phyloP scores from a whole-genome alignment of 2,329 filamentous ascomycete genomes.

The Penicillium thymicola region DNA sequence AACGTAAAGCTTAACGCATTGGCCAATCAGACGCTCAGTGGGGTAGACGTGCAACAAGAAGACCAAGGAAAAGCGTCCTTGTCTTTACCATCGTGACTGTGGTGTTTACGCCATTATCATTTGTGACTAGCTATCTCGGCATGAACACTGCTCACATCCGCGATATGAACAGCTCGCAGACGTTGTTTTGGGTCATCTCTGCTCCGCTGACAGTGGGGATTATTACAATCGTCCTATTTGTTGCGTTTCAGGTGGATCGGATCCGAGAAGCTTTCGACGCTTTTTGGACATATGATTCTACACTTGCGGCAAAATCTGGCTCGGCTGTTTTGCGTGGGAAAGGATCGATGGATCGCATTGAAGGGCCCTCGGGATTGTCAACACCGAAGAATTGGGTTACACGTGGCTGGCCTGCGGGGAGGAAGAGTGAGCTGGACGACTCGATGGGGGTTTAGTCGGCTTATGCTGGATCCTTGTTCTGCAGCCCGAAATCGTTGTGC shows the following conservation, averaged over 20 bases:
- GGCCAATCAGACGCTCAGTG: not conserved
- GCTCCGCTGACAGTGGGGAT: not conserved
- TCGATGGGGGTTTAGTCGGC: not conserved
- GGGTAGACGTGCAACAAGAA: not conserved
- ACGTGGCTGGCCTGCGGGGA: not conserved
- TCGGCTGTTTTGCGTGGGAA: not conserved
- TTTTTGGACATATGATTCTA: not conserved
- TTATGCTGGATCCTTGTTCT: not conserved
- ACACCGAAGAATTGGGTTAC: not conserved
- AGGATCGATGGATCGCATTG: not conserved
- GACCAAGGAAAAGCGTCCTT: slow-evolving; percentile 27
- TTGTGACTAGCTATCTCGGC: too few relatives aligned
- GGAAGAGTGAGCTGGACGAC: not conserved
- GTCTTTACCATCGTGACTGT: slow-evolving; percentile 33
- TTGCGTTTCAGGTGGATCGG: not conserved
- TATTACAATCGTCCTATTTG: not conserved
- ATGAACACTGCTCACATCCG: slow-evolving; percentile 30
- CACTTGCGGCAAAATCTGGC: not conserved
- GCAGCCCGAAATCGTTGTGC: not conserved
- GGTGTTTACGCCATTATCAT: slow-evolving; percentile 26
- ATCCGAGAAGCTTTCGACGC: not conserved
- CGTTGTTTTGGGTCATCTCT: slow-evolving; percentile 24
- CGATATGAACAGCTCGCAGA: slow-evolving; percentile 16
- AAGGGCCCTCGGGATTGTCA: not conserved
- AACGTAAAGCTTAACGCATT: not conserved